Conservation (phyloP, 139 green algal species). For the Mesostigma viride region DNA sequence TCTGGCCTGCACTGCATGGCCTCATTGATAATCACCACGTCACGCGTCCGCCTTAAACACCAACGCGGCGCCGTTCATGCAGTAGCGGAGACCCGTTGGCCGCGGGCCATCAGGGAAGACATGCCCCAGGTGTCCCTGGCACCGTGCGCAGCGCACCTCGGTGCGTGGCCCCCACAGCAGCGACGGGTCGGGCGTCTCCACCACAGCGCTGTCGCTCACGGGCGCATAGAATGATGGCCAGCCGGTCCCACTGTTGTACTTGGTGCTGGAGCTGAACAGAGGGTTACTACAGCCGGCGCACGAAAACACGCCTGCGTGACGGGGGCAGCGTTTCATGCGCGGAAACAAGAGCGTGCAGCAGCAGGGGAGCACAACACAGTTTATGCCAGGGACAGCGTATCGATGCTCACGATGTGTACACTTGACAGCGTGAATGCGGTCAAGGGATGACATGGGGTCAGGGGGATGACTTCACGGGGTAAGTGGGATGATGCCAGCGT, state of each 20-base stretch:
- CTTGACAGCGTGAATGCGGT: too few species aligned
- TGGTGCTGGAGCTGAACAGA: slow-evolving; percentile 42
- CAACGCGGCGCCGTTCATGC: slow-evolving; percentile 71
- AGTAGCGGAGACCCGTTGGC: slow-evolving; percentile 69
- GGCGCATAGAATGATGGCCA: slow-evolving; percentile 34
- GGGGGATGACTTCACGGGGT: too few species aligned
- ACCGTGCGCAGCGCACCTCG: slow-evolving; percentile 40
- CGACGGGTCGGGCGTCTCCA: neutral
- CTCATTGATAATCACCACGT: too few species aligned
- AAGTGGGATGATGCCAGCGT: too few species aligned
- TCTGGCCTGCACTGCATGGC: too few species aligned
- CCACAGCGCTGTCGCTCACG: slow-evolving; percentile 9
- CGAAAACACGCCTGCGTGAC: slow-evolving; percentile 39
- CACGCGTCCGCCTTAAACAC: slow-evolving; percentile 41
- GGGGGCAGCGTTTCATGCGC: too few species aligned
- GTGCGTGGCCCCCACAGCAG: neutral
- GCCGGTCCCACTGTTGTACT: slow-evolving; percentile 51
- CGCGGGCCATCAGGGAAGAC: slow-evolving; percentile 72
- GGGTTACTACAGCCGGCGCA: slow-evolving; percentile 43
- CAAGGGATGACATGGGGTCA: too few species aligned
- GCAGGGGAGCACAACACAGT: too few species aligned
- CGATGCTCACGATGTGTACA: too few species aligned
- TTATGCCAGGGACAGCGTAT: too few species aligned
- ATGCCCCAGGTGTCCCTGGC: slow-evolving; percentile 50
- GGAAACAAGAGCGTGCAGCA: too few species aligned